Evolutionary conservation across 2,329 filamentous ascomycete genomes (phyloP), one percentile per base, ranked within the genome.

Genomic region (Trichophyton verrucosum): DNA sequence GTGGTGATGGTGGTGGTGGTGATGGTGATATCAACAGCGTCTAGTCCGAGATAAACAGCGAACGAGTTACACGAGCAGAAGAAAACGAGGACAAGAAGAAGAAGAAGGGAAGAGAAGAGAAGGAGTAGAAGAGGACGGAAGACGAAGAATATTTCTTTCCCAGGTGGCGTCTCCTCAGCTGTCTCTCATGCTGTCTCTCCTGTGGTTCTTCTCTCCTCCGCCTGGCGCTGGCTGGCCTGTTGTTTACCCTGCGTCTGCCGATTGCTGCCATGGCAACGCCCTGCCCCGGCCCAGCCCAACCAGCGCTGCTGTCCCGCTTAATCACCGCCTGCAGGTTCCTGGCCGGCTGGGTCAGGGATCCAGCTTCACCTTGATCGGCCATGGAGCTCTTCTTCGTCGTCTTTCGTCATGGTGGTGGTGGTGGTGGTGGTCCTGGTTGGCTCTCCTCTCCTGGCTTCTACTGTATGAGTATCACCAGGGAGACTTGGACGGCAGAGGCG

Each of bases 261-360:
- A 55, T 55, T 27, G 69, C 68, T 74, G 71, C 69, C 69, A 74
- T 73, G 68, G 72, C 72, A 74, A 74, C 72, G 63, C 61, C 57
- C 57, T 46, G 24, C 7, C 15, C 20, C 17, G 27, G 27, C 27
- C 22, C 17, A 33, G 20, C 58, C 17, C 24, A 17, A 20, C 15
- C 51, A 38, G 33, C 15, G 15, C 22, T 27, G 46, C 51, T 27
- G 13, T n/a, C 15, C n/a, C 27, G 5, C 51, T 20, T 24, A 22
- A 13, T 22, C 11, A 15, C 46, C 27, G 27, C 27, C 27, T 27
- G 24, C 24, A 27, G 24, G 24, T 27, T 5, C 33, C 33, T 36
- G 33, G 33, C 8, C 9, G 11, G 33, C 9, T 13, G 33, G 33
- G 33, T 38, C 33, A 38, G 33, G 33, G 33, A 38, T 38, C 33